Evolutionary conservation across 139 green algal species (phyloP), one percentile per base, ranked within the genome.

Genomic region (Tetratostichococcus sp.): DNA sequence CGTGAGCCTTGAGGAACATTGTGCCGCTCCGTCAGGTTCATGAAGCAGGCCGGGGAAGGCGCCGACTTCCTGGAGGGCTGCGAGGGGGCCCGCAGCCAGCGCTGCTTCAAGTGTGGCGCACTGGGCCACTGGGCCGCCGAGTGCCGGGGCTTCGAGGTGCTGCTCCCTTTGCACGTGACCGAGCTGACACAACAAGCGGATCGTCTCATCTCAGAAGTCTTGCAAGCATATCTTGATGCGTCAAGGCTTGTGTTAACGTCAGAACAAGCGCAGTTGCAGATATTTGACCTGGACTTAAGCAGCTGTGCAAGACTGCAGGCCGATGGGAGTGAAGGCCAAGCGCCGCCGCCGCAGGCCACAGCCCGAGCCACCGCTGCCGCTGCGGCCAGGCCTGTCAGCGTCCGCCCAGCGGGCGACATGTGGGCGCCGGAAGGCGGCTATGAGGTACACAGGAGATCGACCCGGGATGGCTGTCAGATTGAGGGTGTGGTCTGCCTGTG

Each of bases 51-150:
- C 23, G 85, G 85, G 17, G 80, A 87, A 25, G 85, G 83, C 14
- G 58, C 75, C 4, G 76, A 89, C 50, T 84, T 76, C 30, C n/a
- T 87, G 76, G 84, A 86, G 58, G 85, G 85, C 2, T 89, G 79
- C 75, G 31, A 69, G 50, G 77, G 73, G 26, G 72, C 43, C 57
- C 65, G 42, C 19, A 33, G 25, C 33, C 35, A 65, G 32, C 43
- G 35, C 74, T 91, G 86, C 75, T 91, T 81, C 78, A 83, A 85
- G 71, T 91, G 86, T 57, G 84, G 84, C 35, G 74, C 39, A 23
- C 35, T n/a, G 6, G 86, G 84, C 1, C 86, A 91, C 75, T 89
- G 70, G 67, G 82, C 82, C 32, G 59, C 73, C 1, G 69, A 81
- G 22, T 87, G 84, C 74, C 75, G 72, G 30, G 77, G 67, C 34